Percentiles rank a stretch among this genome's conserved stretches.
Evolutionary conservation across 768 basidiomycete species (phyloP).

Genomic region (Saitozyma podzolica): DNA sequence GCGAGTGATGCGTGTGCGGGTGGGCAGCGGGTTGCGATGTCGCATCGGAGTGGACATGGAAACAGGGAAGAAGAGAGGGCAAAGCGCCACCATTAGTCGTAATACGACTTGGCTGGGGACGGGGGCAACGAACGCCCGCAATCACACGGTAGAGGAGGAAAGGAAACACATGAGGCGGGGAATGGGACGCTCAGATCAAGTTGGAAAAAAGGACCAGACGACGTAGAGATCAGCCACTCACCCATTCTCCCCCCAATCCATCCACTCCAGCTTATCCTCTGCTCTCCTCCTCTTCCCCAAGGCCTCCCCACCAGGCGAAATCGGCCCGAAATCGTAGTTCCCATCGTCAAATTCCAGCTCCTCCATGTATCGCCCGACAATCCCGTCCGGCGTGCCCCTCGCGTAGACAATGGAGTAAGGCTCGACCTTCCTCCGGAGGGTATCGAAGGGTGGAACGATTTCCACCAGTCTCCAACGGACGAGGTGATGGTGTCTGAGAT

Average conservation of each 20-base stretch:
- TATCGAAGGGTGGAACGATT: conserved; percentile 22
- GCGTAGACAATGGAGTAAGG: conserved; percentile 41
- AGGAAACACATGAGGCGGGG: too few species aligned
- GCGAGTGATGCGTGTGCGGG: too few species aligned
- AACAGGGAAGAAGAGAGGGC: too few species aligned
- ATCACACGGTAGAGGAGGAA: too few species aligned
- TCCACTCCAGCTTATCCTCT: conserved; percentile 20
- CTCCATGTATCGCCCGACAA: conserved; percentile 47
- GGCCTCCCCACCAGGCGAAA: conserved; percentile 15
- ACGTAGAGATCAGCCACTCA: conserved; percentile 19
- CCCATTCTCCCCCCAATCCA: conserved; percentile 45
- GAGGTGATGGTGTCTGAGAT: too few species aligned
- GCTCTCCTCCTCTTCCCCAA: conserved; percentile 18
- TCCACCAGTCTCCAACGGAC: too few species aligned
- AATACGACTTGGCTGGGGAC: background rate
- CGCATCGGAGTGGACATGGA: too few species aligned
- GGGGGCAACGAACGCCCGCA: too few species aligned
- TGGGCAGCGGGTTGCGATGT: background rate
- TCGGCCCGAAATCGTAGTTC: conserved; percentile 32
- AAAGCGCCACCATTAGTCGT: background rate
- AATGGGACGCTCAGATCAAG: background rate
- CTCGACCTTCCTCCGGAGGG: conserved; percentile 19
- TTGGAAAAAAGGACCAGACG: background rate
- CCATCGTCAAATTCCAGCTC: conserved; percentile 45
- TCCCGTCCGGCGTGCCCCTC: conserved; percentile 36